Evolutionary conservation across 805 yeast genomes (phyloP), one percentile per base, ranked within the genome.

Genomic region (Wickerhamiella cacticola): DNA sequence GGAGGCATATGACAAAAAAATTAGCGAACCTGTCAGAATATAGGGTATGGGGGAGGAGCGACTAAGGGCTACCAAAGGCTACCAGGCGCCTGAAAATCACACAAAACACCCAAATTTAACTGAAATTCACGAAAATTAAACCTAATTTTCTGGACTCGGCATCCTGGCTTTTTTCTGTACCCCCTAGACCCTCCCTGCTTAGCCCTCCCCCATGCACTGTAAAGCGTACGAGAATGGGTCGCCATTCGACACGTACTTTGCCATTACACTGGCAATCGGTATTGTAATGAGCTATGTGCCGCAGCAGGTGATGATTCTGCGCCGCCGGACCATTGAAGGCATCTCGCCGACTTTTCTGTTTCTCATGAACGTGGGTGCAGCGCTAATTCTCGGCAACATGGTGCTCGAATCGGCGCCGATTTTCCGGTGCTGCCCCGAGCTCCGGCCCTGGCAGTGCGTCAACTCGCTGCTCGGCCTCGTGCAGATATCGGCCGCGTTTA

Each of bases 211-310:
- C 12, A 13, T n/a, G 19, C 19, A 31, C 12, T 36, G 41, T 22
- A 22, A 36, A 36, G 40, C 48, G 25, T 54, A 51, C 35, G 40
- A 24, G n/a, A 48, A 43, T 19, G 48, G 49, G 26, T 46, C 55
- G 19, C 26, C 29, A 12, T 51, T 68, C 26, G 74, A 73, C 51
- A 73, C 81, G 41, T 55, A 64, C 2, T 55, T 78, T 9, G 74
- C 84, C 23, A 50, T 75, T 0, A 44, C 68, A 4, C 71, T 85
- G 28, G 78, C 86, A 0, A 43, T 74, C 1, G 94, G 87, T 2
- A 82, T 85, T 7, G 74, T 78, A 28, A 55, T 71, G 9, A 80
- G 89, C 39, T 85, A 85, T 59, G 46, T 79, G 3, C 95, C 95
- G 0, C 95, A 85, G 64, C 84, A 80, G 60, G 48, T 68, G 38